These are phyloP conservation scores for Carallia brachiata DNA, from an alignment of 345 rosid species.

Conservation along the genomic window DNA sequence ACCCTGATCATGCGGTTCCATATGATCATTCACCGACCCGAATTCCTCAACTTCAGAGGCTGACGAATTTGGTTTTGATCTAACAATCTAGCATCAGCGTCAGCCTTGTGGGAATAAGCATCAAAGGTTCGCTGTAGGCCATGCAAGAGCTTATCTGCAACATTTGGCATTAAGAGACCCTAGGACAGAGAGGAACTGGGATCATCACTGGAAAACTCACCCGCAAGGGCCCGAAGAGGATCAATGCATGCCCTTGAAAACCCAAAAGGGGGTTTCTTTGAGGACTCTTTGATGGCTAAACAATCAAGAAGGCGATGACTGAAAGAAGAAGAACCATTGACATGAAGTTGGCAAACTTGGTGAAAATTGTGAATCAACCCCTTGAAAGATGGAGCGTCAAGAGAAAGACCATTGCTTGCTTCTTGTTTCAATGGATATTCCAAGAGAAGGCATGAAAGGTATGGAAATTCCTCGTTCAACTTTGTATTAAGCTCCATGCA, in stretches of 20 bases:
- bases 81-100: not conserved
- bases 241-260: conserved; percentile 15
- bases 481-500: conserved; percentile 40
- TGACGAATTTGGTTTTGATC: conserved; percentile 3
- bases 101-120: not conserved
- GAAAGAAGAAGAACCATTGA: conserved; percentile 1
- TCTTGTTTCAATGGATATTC: conserved; percentile 19
- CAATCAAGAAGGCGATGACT: conserved; percentile 17
- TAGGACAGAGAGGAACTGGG: not conserved
- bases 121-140: conserved; percentile 8
- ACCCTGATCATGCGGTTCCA: conserved; percentile 18
- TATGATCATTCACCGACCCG: not conserved
- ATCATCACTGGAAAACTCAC: not conserved
- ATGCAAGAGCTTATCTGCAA: conserved; percentile 17
- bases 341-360: not conserved
- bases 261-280: conserved; percentile 16
- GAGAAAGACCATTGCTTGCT: not conserved
- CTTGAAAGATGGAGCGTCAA: not conserved
- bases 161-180: conserved; percentile 5
- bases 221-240: not conserved
- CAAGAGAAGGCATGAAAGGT: conserved; percentile 13
- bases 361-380: conserved; percentile 20
- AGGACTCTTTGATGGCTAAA: conserved; percentile 17
- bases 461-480: conserved; percentile 22
- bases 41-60: not conserved